These are phyloP conservation scores for Rhododendron griersonianum DNA, from an alignment of 148 eudicot species.

Conservation along the genomic window DNA sequence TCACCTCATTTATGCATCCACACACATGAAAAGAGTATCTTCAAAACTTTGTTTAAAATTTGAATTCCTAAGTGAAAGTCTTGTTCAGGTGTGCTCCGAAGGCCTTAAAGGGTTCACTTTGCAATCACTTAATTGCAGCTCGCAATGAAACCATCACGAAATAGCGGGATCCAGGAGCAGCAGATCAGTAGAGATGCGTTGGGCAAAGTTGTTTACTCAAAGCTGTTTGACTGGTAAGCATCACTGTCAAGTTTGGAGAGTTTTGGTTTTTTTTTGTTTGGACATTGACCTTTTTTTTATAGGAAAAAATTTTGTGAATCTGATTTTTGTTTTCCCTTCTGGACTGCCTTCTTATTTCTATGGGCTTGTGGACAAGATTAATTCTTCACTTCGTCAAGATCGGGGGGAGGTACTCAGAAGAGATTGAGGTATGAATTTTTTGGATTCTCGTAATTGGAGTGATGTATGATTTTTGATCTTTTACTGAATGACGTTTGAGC, in stretches of 20 bases:
- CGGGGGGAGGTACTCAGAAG: slow-evolving; percentile 58
- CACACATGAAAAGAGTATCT: background rate
- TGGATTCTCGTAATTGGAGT: background rate
- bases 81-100: slow-evolving; percentile 59
- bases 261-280: background rate
- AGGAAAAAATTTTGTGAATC: background rate
- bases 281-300: background rate
- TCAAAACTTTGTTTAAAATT: background rate
- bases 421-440: slow-evolving; percentile 58
- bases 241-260: background rate
- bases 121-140: slow-evolving; percentile 86
- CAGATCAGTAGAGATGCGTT: slow-evolving; percentile 84
- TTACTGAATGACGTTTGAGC: slow-evolving; percentile 11
- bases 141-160: slow-evolving; percentile 89
- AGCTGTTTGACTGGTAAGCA: slow-evolving; percentile 83
- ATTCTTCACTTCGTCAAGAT: slow-evolving; percentile 87
- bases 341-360: slow-evolving; percentile 13
- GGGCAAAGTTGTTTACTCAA: slow-evolving; percentile 84
- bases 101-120: slow-evolving; percentile 78
- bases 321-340: background rate
- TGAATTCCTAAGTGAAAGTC: slow-evolving; percentile 5
- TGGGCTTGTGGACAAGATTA: slow-evolving; percentile 89
- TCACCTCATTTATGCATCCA: slow-evolving; percentile 2
- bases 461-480: background rate
- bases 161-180: slow-evolving; percentile 74